Percentiles rank a stretch among this genome's conserved stretches.
Evolutionary conservation across 2,329 filamentous ascomycete genomes (phyloP).

Genomic region (Thelonectria rubi): DNA sequence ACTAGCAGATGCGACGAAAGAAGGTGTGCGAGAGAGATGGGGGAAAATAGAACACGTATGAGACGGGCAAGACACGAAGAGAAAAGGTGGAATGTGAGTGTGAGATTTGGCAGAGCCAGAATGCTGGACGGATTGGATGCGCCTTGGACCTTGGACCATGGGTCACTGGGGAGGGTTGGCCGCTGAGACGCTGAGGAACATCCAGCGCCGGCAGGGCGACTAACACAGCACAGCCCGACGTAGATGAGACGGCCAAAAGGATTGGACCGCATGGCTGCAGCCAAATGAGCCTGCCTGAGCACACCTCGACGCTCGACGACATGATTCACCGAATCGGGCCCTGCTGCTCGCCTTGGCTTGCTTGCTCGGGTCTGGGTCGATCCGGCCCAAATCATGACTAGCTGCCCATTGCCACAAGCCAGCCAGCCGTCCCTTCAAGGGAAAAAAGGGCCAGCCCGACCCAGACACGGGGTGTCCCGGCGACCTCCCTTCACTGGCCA

Average conservation of each 20-base stretch:
- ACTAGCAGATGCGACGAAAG: conserved; percentile 1
- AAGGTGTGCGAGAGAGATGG: neutral
- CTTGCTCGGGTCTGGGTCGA: conserved; percentile 2
- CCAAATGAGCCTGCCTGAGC: conserved; percentile 1
- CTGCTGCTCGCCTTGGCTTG: conserved; percentile 4
- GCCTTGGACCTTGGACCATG: neutral
- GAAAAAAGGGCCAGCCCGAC: conserved; percentile 6
- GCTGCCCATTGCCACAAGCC: conserved; percentile 4
- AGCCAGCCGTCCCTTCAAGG: neutral
- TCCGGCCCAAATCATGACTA: conserved; percentile 5
- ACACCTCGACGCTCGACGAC: conserved; percentile 7
- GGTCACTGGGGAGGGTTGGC: neutral
- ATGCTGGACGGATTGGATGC: conserved; percentile 7
- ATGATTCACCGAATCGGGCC: conserved; percentile 16
- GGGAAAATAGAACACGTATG: conserved; percentile 11
- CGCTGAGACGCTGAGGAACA: conserved; percentile 14
- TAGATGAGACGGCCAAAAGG: conserved; percentile 1
- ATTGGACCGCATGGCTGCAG: conserved; percentile 2
- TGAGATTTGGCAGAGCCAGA: conserved; percentile 17
- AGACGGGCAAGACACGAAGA: conserved; percentile 3
- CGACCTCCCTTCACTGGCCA: conserved; percentile 8
- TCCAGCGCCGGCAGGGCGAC: conserved; percentile 2
- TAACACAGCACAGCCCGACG: conserved; percentile 9
- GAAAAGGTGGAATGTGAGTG: conserved; percentile 22
- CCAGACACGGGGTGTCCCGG: conserved; percentile 22